A percentile compares a stretch with the other conserved stretches of the same genome.
These are phyloP conservation scores for Talaromyces albobiverticillius DNA, from an alignment of 2,329 filamentous ascomycete species.

Conservation along the genomic window DNA sequence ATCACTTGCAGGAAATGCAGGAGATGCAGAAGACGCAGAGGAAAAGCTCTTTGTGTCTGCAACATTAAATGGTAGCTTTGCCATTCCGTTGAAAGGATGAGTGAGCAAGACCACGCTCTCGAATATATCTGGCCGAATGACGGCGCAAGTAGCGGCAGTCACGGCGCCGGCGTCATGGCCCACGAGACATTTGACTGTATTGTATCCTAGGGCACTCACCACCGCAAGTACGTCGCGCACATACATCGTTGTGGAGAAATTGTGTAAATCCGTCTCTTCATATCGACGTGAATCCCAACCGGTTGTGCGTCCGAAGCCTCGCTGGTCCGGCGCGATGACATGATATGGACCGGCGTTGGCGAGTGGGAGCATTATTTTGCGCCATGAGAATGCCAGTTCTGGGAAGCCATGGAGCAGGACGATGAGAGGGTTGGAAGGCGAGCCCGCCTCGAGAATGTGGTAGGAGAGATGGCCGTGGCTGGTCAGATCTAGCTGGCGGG, in stretches of 20 bases:
- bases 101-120: slow-evolving; percentile 61
- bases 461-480: slow-evolving; percentile 51
- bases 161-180: slow-evolving; percentile 65
- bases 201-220: slow-evolving; percentile 60
- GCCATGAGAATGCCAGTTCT: slow-evolving; percentile 68
- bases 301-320: slow-evolving; percentile 65
- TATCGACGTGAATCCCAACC: slow-evolving; percentile 56
- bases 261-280: slow-evolving; percentile 53
- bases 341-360: slow-evolving; percentile 55
- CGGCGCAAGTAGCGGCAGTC: slow-evolving; percentile 56
- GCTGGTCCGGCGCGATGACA: slow-evolving; percentile 65
- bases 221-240: slow-evolving; percentile 62
- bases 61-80: slow-evolving; percentile 49
- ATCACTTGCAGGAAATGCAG: neutral
- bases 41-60: slow-evolving; percentile 22
- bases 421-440: slow-evolving; percentile 51
- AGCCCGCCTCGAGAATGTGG: slow-evolving; percentile 59
- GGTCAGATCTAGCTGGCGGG: slow-evolving; percentile 57
- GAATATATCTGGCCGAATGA: slow-evolving; percentile 65
- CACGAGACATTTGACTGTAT: slow-evolving; percentile 56
- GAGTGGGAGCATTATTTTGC: slow-evolving; percentile 59
- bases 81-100: slow-evolving; percentile 60
- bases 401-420: slow-evolving; percentile 66
- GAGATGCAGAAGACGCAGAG: neutral
- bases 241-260: slow-evolving; percentile 57